Conservation (phyloP, 768 basidiomycete species). For the Tulasnella sp. region DNA sequence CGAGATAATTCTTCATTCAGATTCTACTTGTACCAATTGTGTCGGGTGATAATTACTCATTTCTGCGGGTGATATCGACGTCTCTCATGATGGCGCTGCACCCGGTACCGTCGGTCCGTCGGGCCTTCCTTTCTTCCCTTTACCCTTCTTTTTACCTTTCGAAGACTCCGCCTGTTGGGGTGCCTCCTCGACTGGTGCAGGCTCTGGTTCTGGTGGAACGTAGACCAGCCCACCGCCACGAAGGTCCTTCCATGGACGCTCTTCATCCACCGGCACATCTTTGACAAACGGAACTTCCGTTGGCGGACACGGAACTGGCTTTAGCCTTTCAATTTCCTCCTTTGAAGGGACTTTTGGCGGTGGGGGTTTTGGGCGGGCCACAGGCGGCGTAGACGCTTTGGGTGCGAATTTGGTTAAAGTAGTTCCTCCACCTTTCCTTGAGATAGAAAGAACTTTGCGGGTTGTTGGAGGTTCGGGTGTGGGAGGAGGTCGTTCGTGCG, state of each 20-base stretch:
- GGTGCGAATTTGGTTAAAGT: not conserved
- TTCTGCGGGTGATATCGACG: not conserved
- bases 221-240: not conserved
- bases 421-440: slow-evolving; percentile 2
- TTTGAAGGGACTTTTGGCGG: not conserved
- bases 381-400: not conserved
- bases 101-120: not conserved
- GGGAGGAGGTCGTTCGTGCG: not conserved
- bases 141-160: not conserved
- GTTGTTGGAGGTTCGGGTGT: not conserved
- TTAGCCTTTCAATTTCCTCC: slow-evolving; percentile 11
- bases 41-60: not conserved
- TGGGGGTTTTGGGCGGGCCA: not conserved
- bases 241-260: slow-evolving; percentile 14
- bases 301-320: not conserved
- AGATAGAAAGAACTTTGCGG: slow-evolving; percentile 22
- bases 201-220: not conserved
- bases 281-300: not conserved
- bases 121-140: not conserved
- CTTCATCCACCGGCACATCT: not conserved
- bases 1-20: not conserved
- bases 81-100: not conserved
- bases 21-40: not conserved
- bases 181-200: not conserved
- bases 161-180: not conserved